Base-by-base conservation (phyloP, 176 grass and related monocot genomes). In the Carex kokanica region DNA sequence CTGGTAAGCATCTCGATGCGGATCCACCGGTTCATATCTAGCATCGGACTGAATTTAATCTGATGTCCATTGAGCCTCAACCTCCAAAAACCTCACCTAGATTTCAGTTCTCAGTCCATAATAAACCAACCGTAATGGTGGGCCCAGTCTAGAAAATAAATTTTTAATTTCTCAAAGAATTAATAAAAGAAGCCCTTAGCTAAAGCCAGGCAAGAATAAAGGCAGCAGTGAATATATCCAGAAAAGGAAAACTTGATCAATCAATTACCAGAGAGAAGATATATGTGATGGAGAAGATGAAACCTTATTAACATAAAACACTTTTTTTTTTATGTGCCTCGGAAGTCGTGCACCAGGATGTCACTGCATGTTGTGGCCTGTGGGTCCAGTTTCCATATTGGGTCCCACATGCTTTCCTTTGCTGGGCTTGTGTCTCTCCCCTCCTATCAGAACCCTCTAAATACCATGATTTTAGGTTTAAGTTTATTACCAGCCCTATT, bases 141-240 rank as follows among this genome's bases (percentile, higher is more conserved):
- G 27, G 54, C 57, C 56, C 18, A 36, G 78, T 62, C 25, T 80
- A 62, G 32, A 58, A 38, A 61, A 43, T 2, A 56, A 40, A n/a
- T 3, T 38, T 40, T 40, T 8, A 8, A 21, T 58, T 78, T 56
- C 23, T 63, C 51, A 58, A 60, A 38, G 82, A 74, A 59, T 49
- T 12, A 49, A 49, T 71, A 55, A 62, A 38, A 83, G 61, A 73
- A 54, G 34, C 6, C 36, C 14, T 55, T 73, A 24, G 69, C 58
- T 40, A 20, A 80, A 60, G 62, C 57, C 2, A 8, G 82, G 65
- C 29, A 74, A 36, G 49, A 32, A 23, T 84, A 84, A 84, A 84
- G 82, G 24, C 82, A 80, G 82, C 34, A 74, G 21, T 74, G 82
- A 84, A 84, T 72, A 25, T 66, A 72, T 36, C 82, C 64, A 34